Conservation (phyloP, 148 eudicot species). For the Arctostaphylos glauca region DNA sequence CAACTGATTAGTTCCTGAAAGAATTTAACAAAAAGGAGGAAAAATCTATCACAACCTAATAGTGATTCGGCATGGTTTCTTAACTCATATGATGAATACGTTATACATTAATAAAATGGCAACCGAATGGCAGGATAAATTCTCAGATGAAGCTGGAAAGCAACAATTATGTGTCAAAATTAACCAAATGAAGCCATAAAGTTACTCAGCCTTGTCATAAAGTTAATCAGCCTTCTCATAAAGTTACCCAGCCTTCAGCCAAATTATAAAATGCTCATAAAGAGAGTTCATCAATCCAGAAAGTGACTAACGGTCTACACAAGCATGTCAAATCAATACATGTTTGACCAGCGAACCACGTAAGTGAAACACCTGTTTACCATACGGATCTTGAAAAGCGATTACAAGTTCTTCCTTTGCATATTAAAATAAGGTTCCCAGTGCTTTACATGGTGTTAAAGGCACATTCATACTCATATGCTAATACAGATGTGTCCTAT, state of each 20-base stretch:
- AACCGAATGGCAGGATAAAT: not conserved
- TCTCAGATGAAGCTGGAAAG: not conserved
- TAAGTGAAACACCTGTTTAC: not conserved
- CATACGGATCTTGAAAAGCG: not conserved
- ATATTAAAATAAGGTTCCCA: not conserved
- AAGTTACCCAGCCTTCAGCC: not conserved
- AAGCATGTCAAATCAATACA: not conserved
- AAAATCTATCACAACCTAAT: not conserved
- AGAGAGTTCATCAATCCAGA: not conserved
- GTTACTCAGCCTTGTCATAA: not conserved
- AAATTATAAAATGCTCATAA: not conserved
- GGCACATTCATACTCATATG: not conserved
- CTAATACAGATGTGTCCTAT: too few relatives aligned
- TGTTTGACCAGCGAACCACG: not conserved
- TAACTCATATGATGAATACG: not conserved
- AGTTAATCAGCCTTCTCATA: not conserved
- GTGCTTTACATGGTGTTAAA: not conserved
- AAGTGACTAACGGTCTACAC: too few relatives aligned
- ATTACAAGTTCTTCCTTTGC: not conserved
- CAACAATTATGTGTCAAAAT: too few relatives aligned
- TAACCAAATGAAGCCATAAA: not conserved
- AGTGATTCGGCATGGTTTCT: conserved; percentile 7
- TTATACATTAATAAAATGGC: not conserved
- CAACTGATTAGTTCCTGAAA: conserved; percentile 46
- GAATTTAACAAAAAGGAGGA: conserved; percentile 1